Evolutionary conservation across 2,329 filamentous ascomycete genomes (phyloP).

Genomic region (Fusarium decemcellulare): DNA sequence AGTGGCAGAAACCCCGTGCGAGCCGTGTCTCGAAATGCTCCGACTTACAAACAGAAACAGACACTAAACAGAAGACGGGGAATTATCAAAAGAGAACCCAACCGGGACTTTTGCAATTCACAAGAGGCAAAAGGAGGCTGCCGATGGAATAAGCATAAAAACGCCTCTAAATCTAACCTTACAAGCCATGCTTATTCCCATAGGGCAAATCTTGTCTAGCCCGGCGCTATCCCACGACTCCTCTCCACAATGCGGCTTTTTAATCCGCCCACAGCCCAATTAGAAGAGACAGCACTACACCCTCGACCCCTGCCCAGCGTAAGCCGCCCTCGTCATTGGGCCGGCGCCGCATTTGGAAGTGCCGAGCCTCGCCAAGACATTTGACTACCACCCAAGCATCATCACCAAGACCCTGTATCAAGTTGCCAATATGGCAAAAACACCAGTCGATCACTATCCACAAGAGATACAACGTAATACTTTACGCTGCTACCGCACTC

Average conservation of each 20-base stretch:
- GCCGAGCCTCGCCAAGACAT: neutral
- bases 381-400: too few species aligned
- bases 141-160: conserved; percentile 39
- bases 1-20: too few species aligned
- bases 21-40: too few species aligned
- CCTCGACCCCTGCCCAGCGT: too few species aligned
- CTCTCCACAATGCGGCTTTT: neutral
- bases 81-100: too few species aligned
- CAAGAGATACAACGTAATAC: neutral
- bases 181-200: conserved; percentile 12
- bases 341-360: neutral
- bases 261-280: too few species aligned
- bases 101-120: too few species aligned
- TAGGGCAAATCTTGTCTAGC: conserved; percentile 2
- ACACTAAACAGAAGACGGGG: too few species aligned
- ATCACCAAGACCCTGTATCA: conserved; percentile 1
- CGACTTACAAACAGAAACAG: too few species aligned
- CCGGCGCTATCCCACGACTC: neutral
- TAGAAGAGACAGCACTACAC: too few species aligned
- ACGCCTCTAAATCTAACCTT: conserved; percentile 16
- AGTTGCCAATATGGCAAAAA: conserved; percentile 3
- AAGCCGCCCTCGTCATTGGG: too few species aligned
- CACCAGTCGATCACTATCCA: conserved; percentile 10
- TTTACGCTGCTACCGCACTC: too few species aligned
- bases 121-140: neutral